Base-by-base conservation (phyloP, 371 early-diverging fungal species). In the Lichtheimia corymbifera region DNA sequence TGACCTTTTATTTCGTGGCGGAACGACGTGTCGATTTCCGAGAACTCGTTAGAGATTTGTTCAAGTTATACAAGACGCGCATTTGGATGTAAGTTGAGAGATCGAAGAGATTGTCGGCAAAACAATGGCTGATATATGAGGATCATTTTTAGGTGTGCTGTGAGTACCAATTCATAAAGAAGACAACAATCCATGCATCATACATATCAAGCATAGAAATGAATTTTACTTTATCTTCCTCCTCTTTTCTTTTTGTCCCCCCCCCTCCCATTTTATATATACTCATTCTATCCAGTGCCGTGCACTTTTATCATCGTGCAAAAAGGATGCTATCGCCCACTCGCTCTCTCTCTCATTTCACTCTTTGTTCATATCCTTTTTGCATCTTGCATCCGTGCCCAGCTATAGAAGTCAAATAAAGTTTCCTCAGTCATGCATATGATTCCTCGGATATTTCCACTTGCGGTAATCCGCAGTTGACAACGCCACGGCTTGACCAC, bases 21-120 rank as follows among this genome's bases (percentile, higher is more conserved):
- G 96, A 95, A 47, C 88, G 90, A 56, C 87, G 99, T 49, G 93
- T 99, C 54, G 99, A 99, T 77, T 99, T 99, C 76, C 88, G 99
- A 55, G 99, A 99, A 67, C 85, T 99, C 35, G 99, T 99, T 58
- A 89, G 97, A 43, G 99, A 99, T 53, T 82, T 99, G 51, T 99
- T 99, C 83, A 98, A 97, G 76, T 89, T 95, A 43, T 99, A 97
- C 83, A 99, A 99, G 82, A 98, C 97, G 6, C 90, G 99, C 53
- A 99, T 99, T 65, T 99, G 99, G 99, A 96, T 98, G 97, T 85
- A 82, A 65, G 88, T 15, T 1, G 15, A 15, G 11, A 2, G 14
- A 25, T 14, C n/a, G 5, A 15, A 15, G n/a, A 12, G n/a, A 12
- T 5, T 2, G 52, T 27, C 22, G 2, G 2, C 22, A 22, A 2